These are phyloP conservation scores for Emergomyces orientalis DNA, from an alignment of 2,329 filamentous ascomycete genomes.

Conservation along the genomic window DNA sequence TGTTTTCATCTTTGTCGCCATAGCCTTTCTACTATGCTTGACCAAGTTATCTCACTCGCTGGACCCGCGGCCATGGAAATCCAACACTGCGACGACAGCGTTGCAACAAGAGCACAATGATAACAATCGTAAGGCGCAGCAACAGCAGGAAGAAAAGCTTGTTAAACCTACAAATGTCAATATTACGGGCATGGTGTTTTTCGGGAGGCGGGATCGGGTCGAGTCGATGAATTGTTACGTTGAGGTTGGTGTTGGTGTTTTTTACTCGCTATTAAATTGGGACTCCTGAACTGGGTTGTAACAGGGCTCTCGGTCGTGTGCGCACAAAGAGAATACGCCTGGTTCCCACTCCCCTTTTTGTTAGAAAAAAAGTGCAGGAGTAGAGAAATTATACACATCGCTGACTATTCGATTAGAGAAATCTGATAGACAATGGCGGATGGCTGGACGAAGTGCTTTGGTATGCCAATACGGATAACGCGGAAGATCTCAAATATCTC, in stretches of 20 bases:
- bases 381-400: background rate
- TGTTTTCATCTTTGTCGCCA: background rate
- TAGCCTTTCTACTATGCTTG: background rate
- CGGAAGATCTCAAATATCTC: slow-evolving; percentile 31
- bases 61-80: background rate
- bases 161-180: slow-evolving; percentile 10
- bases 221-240: slow-evolving; percentile 11
- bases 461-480: slow-evolving; percentile 31
- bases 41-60: background rate
- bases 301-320: background rate
- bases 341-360: background rate
- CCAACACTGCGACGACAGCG: background rate
- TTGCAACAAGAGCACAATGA: background rate
- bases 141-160: background rate
- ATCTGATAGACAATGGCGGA: slow-evolving; percentile 33
- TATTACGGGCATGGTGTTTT: slow-evolving; percentile 12
- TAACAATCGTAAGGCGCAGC: background rate
- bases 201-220: slow-evolving; percentile 10
- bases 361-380: background rate
- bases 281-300: no score
- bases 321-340: background rate
- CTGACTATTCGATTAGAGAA: slow-evolving; percentile 19
- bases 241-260: slow-evolving; percentile 7
- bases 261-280: background rate
- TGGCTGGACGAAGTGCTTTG: slow-evolving; percentile 37